These are phyloP conservation scores for Crithidia fasciculata DNA, from an alignment of 208 protist species.

Conservation along the genomic window DNA sequence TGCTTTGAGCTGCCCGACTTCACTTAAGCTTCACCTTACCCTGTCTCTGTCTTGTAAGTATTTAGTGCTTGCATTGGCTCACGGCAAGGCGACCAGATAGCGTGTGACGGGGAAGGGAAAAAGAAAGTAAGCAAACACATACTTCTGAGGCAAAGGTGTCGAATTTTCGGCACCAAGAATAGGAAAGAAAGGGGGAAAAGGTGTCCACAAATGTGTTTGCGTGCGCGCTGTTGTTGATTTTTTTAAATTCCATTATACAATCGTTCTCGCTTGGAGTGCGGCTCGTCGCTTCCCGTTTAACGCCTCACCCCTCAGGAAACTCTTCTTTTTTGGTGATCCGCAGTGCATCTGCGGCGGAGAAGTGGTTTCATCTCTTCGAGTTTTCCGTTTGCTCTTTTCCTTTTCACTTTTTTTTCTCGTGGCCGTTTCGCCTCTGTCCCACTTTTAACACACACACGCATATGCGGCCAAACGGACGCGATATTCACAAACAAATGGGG, in stretches of 20 bases:
- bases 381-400: not conserved
- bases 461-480: not conserved
- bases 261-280: no score
- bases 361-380: not conserved
- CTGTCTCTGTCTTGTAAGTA: not conserved
- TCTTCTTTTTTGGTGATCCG: not conserved
- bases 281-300: no score
- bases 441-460: not conserved
- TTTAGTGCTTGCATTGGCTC: not conserved
- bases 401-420: not conserved
- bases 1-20: no score
- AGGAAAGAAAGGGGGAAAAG: no score
- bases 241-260: conserved; percentile 11
- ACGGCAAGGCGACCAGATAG: not conserved
- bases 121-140: no score
- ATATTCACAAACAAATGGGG: conserved; percentile 15
- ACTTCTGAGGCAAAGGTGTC: no score
- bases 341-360: not conserved
- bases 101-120: not conserved
- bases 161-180: no score
- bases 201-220: no score
- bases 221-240: not conserved
- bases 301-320: no score
- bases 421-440: no score
- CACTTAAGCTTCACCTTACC: conserved; percentile 9